phyloP scores from a whole-genome alignment of 176 grass and related monocot genomes.

The Oryza australiensis region DNA sequence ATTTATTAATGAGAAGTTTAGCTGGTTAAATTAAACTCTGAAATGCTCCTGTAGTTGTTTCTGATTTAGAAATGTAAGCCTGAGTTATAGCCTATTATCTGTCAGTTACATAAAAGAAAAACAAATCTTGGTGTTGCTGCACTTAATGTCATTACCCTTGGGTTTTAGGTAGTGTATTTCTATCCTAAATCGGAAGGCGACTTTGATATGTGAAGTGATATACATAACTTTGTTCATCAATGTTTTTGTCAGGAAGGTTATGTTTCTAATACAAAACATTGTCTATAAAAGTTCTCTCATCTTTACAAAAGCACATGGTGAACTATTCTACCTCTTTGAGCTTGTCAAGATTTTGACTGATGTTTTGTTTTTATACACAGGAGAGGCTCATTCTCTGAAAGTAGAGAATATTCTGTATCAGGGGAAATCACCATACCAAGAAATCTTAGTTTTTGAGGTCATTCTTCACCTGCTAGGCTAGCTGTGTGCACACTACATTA shows the following conservation, averaged over 20 bases:
- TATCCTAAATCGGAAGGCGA: neutral
- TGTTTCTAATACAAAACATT: neutral
- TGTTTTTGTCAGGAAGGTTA: neutral
- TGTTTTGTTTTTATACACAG: conserved; percentile 44
- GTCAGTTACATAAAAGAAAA: neutral
- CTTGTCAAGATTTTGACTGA: neutral
- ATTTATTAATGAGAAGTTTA: neutral
- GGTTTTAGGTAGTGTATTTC: neutral
- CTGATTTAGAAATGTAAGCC: neutral
- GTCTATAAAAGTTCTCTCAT: neutral
- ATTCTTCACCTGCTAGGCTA: conserved; percentile 26
- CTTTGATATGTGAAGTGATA: neutral
- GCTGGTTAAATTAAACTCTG: neutral
- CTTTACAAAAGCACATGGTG: neutral
- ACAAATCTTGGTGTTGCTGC: neutral
- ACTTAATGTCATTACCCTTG: neutral
- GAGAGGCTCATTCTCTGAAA: conserved; percentile 91
- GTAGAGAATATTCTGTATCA: conserved; percentile 85
- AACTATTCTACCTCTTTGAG: neutral
- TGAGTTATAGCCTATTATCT: neutral
- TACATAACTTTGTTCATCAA: neutral
- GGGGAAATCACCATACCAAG: conserved; percentile 82
- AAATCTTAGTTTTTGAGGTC: conserved; percentile 93
- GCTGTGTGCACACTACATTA: neutral
- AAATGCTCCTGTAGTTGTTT: neutral